Base-by-base conservation (phyloP, 305 asterid genomes). In the Striga hermonthica region DNA sequence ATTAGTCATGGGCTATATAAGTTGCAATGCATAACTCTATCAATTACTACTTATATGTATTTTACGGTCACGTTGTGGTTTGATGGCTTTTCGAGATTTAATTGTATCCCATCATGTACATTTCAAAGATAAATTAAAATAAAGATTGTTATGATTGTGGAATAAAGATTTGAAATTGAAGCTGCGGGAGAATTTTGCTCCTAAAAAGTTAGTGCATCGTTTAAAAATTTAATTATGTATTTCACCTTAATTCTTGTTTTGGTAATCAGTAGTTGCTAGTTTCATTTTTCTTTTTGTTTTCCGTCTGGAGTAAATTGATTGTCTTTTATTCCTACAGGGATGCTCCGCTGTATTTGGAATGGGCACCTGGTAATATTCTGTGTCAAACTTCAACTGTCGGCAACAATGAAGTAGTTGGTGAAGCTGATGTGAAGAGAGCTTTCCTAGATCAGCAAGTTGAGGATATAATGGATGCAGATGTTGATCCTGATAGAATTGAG, bases 351-450 rank as follows among this genome's bases (percentile, higher is more conserved):
- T 92, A 92, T 81, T 74, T 92, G 84, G 98, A 92, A 78, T 89
- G 97, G 98, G 97, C 98, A 49, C 98, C 98, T 67, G 89, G 67
- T 49, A 73, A 87, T 75, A 83, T 92, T 79, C 91, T 92, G 22
- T 72, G 75, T 80, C 83, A 64, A 74, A 64, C 78, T 13, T 69
- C 82, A 37, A 28, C 70, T 49, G 59, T 47, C 68, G 80, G 38
- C 45, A 76, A 61, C 49, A 64, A 39, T 68, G 63, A 65, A 48
- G 64, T 69, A 60, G 80, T 74, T 61, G 97, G 79, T 40, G 90
- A 81, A 67, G 74, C 52, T 40, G 89, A 82, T 49, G 76, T 64
- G 10, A 81, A 74, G 66, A 82, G 82, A 68, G 82, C 80, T 68
- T 64, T 72, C 66, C 84, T 82, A 49, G 87, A 86, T 74, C 95